phyloP scores from a whole-genome alignment of 495 filamentous ascomycete genomes.

The Annulohypoxylon stygium region DNA sequence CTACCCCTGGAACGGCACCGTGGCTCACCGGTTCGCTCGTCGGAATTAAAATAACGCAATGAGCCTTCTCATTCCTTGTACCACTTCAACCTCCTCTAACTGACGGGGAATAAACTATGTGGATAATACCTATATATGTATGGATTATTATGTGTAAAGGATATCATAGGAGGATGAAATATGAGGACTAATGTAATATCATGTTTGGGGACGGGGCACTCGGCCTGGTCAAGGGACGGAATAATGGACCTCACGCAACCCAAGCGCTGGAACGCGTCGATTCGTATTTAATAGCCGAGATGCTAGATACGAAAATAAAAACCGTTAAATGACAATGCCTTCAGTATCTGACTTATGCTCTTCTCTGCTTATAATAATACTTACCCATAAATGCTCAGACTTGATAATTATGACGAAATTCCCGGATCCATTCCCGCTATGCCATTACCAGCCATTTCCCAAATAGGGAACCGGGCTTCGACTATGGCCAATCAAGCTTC shows the following conservation, averaged over 20 bases:
- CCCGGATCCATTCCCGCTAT: neutral
- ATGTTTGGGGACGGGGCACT: conserved; percentile 25
- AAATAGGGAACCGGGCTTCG: conserved; percentile 23
- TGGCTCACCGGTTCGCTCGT: conserved; percentile 38
- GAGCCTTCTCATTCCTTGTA: neutral
- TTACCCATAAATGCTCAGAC: no score
- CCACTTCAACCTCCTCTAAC: neutral
- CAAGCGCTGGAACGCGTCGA: conserved; percentile 51
- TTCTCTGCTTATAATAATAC: no score
- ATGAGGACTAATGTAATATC: conserved; percentile 43
- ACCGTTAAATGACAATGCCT: neutral
- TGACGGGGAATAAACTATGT: neutral
- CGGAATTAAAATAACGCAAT: conserved; percentile 1
- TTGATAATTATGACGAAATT: neutral
- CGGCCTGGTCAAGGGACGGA: neutral
- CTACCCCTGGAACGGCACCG: conserved; percentile 58
- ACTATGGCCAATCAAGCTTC: conserved; percentile 32
- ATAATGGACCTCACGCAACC: conserved; percentile 41
- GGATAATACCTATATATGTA: conserved; percentile 17
- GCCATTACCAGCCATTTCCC: conserved; percentile 23
- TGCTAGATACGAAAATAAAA: conserved; percentile 16
- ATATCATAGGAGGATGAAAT: conserved; percentile 7
- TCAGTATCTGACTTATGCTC: neutral
- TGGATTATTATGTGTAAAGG: conserved; percentile 6
- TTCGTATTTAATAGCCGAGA: conserved; percentile 8